These are phyloP conservation scores for Bruguiera parviflora DNA, from an alignment of 345 rosid genomes.

Conservation along the genomic window DNA sequence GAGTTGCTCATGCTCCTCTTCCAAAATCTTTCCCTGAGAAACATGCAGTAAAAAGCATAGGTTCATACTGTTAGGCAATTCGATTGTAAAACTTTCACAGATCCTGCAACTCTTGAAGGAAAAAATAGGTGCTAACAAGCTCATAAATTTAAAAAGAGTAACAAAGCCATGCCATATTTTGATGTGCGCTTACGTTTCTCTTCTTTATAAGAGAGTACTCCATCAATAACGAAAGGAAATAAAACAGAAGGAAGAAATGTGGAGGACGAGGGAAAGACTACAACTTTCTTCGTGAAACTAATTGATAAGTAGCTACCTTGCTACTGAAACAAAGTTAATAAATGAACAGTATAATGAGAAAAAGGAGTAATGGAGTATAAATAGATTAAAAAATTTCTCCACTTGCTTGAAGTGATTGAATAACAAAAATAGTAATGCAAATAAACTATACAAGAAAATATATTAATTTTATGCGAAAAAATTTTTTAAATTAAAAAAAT, in stretches of 20 bases:
- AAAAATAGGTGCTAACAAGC: no score
- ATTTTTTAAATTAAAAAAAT: no score
- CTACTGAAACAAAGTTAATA: neutral
- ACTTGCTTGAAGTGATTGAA: no score
- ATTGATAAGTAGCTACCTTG: neutral
- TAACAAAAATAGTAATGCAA: no score
- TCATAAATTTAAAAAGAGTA: no score
- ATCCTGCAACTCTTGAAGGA: neutral
- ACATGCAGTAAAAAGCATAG: neutral
- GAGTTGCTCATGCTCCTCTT: conserved; percentile 19
- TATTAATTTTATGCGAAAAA: no score
- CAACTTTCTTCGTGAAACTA: neutral
- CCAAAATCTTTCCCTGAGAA: conserved; percentile 18
- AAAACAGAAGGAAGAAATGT: no score
- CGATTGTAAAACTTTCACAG: neutral
- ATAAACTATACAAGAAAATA: no score
- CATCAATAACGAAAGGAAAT: conserved; percentile 4
- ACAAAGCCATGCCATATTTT: no score
- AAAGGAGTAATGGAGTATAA: no score
- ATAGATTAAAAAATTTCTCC: no score
- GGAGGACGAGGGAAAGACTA: neutral
- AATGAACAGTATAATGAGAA: no score
- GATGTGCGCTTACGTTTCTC: conserved; percentile 15
- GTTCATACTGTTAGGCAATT: neutral
- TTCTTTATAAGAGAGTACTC: conserved; percentile 12